A percentile compares a stretch with the other conserved stretches of the same genome.
Conservation (phyloP, 352 stramenopile species). For the Phytophthora meadii region DNA sequence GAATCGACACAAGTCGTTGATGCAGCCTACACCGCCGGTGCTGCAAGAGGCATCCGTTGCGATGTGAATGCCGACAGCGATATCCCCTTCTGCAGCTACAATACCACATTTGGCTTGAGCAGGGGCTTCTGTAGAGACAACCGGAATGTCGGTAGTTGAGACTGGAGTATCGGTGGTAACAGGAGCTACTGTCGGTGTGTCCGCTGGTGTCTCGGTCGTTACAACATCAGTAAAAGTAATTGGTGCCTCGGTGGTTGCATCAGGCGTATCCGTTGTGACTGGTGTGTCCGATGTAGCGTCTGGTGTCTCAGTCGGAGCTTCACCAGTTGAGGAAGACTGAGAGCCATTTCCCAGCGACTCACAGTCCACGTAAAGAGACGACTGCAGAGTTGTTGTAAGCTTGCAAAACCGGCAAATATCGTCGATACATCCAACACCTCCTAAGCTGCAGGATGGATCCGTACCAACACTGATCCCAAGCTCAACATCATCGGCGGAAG, state of each 20-base stretch:
- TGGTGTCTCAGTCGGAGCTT: not conserved
- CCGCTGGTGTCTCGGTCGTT: slow-evolving; percentile 1
- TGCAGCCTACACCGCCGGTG: slow-evolving; percentile 42
- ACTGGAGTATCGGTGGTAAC: slow-evolving; percentile 2
- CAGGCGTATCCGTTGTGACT: not conserved
- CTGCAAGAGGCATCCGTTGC: slow-evolving; percentile 35
- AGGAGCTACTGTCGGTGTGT: slow-evolving; percentile 10
- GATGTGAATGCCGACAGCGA: slow-evolving; percentile 37
- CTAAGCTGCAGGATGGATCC: slow-evolving; percentile 34
- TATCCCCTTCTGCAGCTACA: slow-evolving; percentile 26
- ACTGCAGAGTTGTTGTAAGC: slow-evolving; percentile 22
- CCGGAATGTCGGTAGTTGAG: not conserved
- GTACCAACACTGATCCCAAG: slow-evolving; percentile 44
- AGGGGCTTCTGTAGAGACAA: not conserved
- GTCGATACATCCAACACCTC: slow-evolving; percentile 47
- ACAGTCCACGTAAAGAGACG: slow-evolving; percentile 28
- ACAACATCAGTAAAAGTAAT: not conserved
- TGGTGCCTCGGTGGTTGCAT: not conserved
- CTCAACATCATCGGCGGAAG: slow-evolving; percentile 30
- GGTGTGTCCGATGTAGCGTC: not conserved
- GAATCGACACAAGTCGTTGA: slow-evolving; percentile 50
- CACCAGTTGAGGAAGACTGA: not conserved
- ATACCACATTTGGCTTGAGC: slow-evolving; percentile 15
- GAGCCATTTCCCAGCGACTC: slow-evolving; percentile 7
- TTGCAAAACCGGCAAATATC: slow-evolving; percentile 58